phyloP scores from a whole-genome alignment of 116 monocot genomes.

The Trichopus zeylanicus region DNA sequence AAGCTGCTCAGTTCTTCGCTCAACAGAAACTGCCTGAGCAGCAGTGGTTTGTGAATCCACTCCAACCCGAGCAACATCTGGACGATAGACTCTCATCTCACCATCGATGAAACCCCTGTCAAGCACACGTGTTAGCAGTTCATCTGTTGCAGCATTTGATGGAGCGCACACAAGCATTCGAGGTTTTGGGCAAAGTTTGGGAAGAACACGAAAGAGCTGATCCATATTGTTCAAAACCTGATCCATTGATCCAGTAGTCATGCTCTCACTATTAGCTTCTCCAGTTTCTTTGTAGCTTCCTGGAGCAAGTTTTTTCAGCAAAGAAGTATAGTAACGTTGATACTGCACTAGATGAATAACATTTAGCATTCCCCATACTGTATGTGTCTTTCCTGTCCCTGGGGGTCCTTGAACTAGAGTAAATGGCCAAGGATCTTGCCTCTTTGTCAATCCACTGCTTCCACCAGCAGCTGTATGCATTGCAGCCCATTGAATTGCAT shows the following conservation, averaged over 20 bases:
- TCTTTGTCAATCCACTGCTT: slow-evolving; percentile 34
- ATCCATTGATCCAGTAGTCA: slow-evolving; percentile 68
- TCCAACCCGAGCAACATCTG: slow-evolving; percentile 97
- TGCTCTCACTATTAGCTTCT: slow-evolving; percentile 32
- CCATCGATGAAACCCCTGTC: slow-evolving; percentile 96
- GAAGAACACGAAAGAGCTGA: slow-evolving; percentile 81
- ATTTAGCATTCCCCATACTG: slow-evolving; percentile 99
- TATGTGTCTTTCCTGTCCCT: slow-evolving; percentile 96
- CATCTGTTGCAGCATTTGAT: slow-evolving; percentile 98
- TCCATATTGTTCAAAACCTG: slow-evolving; percentile 98
- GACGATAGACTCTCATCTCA: slow-evolving; percentile 94
- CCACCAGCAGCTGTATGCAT: slow-evolving; percentile 97
- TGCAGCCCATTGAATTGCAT: slow-evolving; percentile 99
- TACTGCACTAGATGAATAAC: slow-evolving; percentile 98
- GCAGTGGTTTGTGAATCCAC: slow-evolving; percentile 93
- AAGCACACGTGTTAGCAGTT: slow-evolving; percentile 83
- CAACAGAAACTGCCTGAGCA: slow-evolving; percentile 98
- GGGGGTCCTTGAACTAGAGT: slow-evolving; percentile 98
- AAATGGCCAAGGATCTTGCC: slow-evolving; percentile 97
- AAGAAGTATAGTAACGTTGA: slow-evolving; percentile 85
- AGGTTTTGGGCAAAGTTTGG: slow-evolving; percentile 95
- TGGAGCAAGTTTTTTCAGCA: slow-evolving; percentile 95
- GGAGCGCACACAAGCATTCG: slow-evolving; percentile 99
- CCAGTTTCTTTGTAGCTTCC: slow-evolving; percentile 76
- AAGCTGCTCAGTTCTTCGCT: slow-evolving; percentile 90